A percentile compares a stretch with the other conserved stretches of the same genome.
phyloP scores from a whole-genome alignment of 2,329 filamentous ascomycete genomes.

The Trichoderma breve region DNA sequence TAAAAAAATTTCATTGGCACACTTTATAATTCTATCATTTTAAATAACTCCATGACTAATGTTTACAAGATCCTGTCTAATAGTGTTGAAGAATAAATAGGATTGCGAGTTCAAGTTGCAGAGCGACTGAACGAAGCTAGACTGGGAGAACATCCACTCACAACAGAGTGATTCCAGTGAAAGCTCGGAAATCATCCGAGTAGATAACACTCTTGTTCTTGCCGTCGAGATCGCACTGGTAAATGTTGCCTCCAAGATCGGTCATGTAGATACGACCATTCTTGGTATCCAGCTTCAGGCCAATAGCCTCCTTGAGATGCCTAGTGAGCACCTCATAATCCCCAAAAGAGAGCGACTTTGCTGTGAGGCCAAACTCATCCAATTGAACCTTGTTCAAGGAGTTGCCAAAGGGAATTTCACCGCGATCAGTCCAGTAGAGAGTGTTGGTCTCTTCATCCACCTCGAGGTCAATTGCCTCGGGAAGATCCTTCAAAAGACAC shows the following conservation, averaged over 20 bases:
- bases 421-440: slow-evolving; percentile 62
- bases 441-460: slow-evolving; percentile 44
- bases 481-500: slow-evolving; percentile 43
- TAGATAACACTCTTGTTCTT: neutral
- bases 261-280: slow-evolving; percentile 39
- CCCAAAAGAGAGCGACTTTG: slow-evolving; percentile 28
- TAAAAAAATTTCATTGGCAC: neutral
- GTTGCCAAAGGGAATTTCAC: slow-evolving; percentile 55
- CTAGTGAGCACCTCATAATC: slow-evolving; percentile 25
- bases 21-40: neutral
- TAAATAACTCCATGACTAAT: too few relatives aligned
- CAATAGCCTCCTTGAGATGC: slow-evolving; percentile 47
- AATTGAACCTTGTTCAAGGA: slow-evolving; percentile 43
- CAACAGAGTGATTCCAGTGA: neutral
- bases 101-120: neutral
- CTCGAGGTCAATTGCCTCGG: slow-evolving; percentile 58
- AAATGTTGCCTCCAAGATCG: slow-evolving; percentile 41
- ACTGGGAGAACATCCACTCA: neutral
- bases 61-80: neutral
- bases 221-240: slow-evolving; percentile 36
- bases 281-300: slow-evolving; percentile 40
- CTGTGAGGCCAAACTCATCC: neutral
- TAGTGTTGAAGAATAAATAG: neutral
- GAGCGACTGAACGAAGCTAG: neutral
- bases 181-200: neutral